These are phyloP conservation scores for Quercus parvula DNA, from an alignment of 306 rosid genomes.

Conservation along the genomic window DNA sequence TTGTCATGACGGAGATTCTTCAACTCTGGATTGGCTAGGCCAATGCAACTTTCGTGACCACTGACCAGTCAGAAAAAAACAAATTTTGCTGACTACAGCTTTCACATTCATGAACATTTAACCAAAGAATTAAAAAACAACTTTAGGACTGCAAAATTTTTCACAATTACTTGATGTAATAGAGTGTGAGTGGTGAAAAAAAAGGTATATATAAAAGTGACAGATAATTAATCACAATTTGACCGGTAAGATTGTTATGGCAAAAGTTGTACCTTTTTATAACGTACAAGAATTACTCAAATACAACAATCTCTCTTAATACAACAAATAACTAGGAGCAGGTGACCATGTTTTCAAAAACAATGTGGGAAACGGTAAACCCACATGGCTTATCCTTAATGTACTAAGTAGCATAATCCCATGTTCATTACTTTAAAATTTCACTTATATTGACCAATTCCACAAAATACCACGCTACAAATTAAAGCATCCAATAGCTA, in stretches of 20 bases:
- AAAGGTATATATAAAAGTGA: too few species aligned
- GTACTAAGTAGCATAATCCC: not conserved
- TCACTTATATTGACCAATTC: not conserved
- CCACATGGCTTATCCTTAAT: not conserved
- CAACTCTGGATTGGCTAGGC: constrained; percentile 19
- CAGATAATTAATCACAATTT: too few species aligned
- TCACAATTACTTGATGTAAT: too few species aligned
- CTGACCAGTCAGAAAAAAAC: constrained; percentile 34
- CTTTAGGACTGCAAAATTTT: too few species aligned
- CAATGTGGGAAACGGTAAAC: not conserved
- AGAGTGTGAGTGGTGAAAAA: too few species aligned
- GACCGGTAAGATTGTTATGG: too few species aligned
- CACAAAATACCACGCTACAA: not conserved
- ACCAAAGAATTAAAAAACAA: not conserved
- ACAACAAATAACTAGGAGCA: not conserved
- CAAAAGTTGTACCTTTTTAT: too few species aligned
- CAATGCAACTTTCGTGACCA: constrained; percentile 34
- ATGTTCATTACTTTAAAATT: not conserved
- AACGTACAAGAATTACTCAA: too few species aligned
- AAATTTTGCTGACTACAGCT: constrained; percentile 20
- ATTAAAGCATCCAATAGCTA: not conserved
- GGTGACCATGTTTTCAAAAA: not conserved
- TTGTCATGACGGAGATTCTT: constrained; percentile 16
- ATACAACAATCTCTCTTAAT: too few species aligned
- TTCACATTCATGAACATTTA: constrained; percentile 16